Percentiles rank a stretch among this genome's conserved stretches.
These are phyloP conservation scores for Eucalyptus marginata DNA, from an alignment of 345 rosid species.

Conservation along the genomic window DNA sequence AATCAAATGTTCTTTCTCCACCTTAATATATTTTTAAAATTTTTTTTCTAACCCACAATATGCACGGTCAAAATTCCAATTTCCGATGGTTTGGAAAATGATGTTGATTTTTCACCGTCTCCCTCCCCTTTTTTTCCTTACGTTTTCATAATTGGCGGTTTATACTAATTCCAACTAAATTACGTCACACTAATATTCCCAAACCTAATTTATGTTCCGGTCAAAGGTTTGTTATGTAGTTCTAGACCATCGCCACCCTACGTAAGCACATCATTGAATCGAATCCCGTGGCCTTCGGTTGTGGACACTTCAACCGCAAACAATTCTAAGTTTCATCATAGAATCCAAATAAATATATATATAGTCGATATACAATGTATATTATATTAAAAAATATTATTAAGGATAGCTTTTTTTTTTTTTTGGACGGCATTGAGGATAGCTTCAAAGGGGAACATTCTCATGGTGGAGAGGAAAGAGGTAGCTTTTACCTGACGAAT, in stretches of 20 bases:
- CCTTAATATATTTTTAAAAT: not conserved
- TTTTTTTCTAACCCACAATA: not conserved
- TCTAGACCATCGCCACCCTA: not conserved
- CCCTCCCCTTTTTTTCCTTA: not conserved
- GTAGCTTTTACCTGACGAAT: not conserved
- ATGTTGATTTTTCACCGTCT: not conserved
- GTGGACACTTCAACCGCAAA: not conserved
- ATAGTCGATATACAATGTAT: not conserved
- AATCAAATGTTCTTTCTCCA: not conserved
- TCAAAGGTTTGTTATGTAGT: not conserved
- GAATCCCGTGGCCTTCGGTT: not conserved
- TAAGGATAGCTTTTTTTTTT: not conserved
- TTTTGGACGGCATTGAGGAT: not conserved
- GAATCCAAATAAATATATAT: not conserved
- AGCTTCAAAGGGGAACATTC: not conserved
- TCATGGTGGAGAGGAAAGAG: not conserved
- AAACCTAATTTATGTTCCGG: not conserved
- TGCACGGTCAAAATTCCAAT: not conserved
- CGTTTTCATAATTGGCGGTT: not conserved
- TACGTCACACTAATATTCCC: not conserved
- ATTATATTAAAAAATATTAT: not conserved
- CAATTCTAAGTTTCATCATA: not conserved
- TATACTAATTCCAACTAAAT: not conserved
- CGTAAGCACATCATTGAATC: not conserved
- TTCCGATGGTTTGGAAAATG: not conserved